Conservation (phyloP, 129 eudicot species). For the Tagetes erecta region DNA sequence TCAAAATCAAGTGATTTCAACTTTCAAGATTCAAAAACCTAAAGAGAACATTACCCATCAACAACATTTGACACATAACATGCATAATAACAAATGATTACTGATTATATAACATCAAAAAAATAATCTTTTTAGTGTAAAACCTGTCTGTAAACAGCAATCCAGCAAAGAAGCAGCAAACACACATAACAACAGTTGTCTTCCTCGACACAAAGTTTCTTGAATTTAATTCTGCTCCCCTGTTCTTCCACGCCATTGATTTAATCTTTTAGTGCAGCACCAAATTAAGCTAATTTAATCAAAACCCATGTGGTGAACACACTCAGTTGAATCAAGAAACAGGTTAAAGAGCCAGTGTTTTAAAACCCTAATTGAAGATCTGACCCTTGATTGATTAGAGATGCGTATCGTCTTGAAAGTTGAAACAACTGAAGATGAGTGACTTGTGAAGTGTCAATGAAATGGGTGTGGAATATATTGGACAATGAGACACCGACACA, state of each 20-base stretch:
- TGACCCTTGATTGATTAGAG: neutral
- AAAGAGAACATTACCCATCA: slow-evolving; percentile 1
- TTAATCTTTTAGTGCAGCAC: slow-evolving; percentile 1
- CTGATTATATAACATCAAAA: neutral
- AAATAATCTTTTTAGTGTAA: slow-evolving; percentile 1
- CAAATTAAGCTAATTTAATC: slow-evolving; percentile 18
- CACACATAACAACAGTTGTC: slow-evolving; percentile 54
- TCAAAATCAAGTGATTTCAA: slow-evolving; percentile 7
- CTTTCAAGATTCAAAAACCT: slow-evolving; percentile 23
- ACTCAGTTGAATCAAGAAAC: slow-evolving; percentile 22
- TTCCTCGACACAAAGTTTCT: slow-evolving; percentile 61
- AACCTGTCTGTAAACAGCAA: slow-evolving; percentile 96
- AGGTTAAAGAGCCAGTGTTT: neutral
- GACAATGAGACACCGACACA: slow-evolving; percentile 31
- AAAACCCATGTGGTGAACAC: slow-evolving; percentile 18
- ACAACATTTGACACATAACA: neutral
- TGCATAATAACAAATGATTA: neutral
- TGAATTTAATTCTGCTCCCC: slow-evolving; percentile 47
- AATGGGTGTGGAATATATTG: slow-evolving; percentile 15
- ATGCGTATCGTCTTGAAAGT: neutral
- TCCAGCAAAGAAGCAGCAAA: slow-evolving; percentile 82
- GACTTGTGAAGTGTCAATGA: slow-evolving; percentile 14
- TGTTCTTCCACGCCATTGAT: slow-evolving; percentile 74
- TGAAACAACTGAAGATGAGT: slow-evolving; percentile 15
- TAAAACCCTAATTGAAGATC: slow-evolving; percentile 5